A percentile compares a stretch with the other conserved stretches of the same genome.
phyloP scores from a whole-genome alignment of 73 alveolate species.

The Effrenium voratum region DNA sequence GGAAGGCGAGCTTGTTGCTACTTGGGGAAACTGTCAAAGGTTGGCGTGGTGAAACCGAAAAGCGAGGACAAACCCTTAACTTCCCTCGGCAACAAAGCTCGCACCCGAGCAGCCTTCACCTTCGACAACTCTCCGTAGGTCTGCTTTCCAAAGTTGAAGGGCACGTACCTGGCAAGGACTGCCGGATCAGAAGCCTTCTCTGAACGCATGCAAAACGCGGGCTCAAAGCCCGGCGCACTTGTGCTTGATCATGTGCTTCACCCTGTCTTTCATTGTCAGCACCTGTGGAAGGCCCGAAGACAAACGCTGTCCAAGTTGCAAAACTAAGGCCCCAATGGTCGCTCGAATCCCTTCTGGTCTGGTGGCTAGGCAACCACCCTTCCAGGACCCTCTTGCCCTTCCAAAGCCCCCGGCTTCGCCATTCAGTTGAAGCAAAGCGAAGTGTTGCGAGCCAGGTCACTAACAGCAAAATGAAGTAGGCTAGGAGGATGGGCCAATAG shows the following conservation, averaged over 20 bases:
- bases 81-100: no score
- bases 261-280: constrained; percentile 87
- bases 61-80: not conserved
- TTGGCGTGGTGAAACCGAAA: not conserved
- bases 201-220: no score
- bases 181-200: no score
- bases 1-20: not conserved
- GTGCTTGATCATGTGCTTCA: constrained; percentile 92
- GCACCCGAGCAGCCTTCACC: constrained; percentile 80
- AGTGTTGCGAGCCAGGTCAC: constrained; percentile 6
- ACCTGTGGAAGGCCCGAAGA: constrained; percentile 6
- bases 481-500: constrained; percentile 85
- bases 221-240: constrained; percentile 14
- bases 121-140: constrained; percentile 89
- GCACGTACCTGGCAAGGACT: constrained; percentile 56
- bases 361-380: not conserved
- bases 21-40: not conserved
- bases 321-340: not conserved
- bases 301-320: not conserved
- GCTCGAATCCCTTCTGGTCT: not conserved
- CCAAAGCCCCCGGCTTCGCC: not conserved
- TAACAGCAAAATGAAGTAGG: constrained; percentile 78
- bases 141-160: constrained; percentile 91
- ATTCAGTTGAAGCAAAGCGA: not conserved
- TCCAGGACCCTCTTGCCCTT: not conserved